Evolutionary conservation across 176 grass and related monocot genomes (phyloP).

Genomic region (Rhynchospora breviuscula): DNA sequence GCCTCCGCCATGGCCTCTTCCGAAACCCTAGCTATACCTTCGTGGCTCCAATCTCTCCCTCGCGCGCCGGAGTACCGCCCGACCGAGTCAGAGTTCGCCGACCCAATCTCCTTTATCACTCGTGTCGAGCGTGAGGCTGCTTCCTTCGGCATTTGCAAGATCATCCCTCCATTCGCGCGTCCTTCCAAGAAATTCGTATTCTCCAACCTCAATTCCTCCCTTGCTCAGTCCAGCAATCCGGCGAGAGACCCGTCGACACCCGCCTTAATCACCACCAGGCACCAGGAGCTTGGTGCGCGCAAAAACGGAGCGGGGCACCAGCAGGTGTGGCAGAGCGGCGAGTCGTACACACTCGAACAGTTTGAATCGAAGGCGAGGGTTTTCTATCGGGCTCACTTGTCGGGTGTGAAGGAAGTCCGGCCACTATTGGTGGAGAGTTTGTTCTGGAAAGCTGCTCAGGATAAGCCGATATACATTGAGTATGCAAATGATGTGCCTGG

Average conservation of each 20-base stretch:
- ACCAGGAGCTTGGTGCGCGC: constrained; percentile 63
- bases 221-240: constrained; percentile 24
- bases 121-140: constrained; percentile 77
- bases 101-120: constrained; percentile 95
- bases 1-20: constrained; percentile 23
- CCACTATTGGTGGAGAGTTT: constrained; percentile 66
- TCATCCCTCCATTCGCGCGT: constrained; percentile 67
- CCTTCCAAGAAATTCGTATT: constrained; percentile 81
- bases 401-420: constrained; percentile 47
- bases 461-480: constrained; percentile 82
- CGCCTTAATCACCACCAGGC: constrained; percentile 52
- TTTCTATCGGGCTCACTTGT: constrained; percentile 51
- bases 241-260: neutral
- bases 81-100: constrained; percentile 93
- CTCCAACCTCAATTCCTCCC: constrained; percentile 71
- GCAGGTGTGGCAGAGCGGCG: constrained; percentile 96
- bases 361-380: constrained; percentile 82
- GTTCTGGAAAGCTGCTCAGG: constrained; percentile 66
- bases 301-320: constrained; percentile 28
- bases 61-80: constrained; percentile 94
- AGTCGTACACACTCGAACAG: constrained; percentile 75
- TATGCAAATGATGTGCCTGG: constrained; percentile 97
- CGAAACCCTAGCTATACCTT: constrained; percentile 37
- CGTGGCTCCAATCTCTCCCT: constrained; percentile 37
- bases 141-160: constrained; percentile 96